phyloP scores from a whole-genome alignment of 2,329 filamentous ascomycete species.

The Dactylellina sp. region DNA sequence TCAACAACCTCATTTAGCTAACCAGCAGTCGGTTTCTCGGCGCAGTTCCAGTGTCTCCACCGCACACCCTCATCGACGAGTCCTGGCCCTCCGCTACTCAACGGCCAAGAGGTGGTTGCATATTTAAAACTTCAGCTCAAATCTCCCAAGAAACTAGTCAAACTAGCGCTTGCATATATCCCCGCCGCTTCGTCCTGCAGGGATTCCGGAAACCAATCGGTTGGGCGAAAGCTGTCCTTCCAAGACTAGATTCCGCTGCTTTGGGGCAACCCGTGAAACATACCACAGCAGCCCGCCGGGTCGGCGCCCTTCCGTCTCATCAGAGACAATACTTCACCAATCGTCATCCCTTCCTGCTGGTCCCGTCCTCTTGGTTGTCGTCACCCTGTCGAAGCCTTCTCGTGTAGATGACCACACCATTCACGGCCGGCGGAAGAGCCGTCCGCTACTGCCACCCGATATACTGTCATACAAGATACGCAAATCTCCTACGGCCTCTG shows the following conservation, averaged over 20 bases:
- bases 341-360: background rate
- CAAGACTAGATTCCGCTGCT: slow-evolving; percentile 13
- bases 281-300: slow-evolving; percentile 12
- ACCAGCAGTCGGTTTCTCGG: slow-evolving; percentile 9
- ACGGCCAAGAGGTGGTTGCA: slow-evolving; percentile 17
- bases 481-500: background rate
- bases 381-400: slow-evolving; percentile 5
- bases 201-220: slow-evolving; percentile 14
- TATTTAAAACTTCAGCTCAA: slow-evolving; percentile 3
- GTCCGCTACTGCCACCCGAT: slow-evolving; percentile 18
- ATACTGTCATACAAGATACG: slow-evolving; percentile 22
- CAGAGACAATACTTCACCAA: background rate
- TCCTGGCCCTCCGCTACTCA: background rate
- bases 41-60: slow-evolving; percentile 15
- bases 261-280: slow-evolving; percentile 32
- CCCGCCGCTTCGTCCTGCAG: slow-evolving; percentile 24
- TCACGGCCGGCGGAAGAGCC: slow-evolving; percentile 31
- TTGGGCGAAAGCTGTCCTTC: slow-evolving; percentile 16
- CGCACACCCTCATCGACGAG: slow-evolving; percentile 8
- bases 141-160: background rate
- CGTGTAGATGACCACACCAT: slow-evolving; percentile 36
- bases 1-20: background rate
- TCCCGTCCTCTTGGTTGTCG: background rate
- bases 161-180: slow-evolving; percentile 16
- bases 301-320: background rate